Evolutionary conservation across 345 rosid species (phyloP), one percentile per base, ranked within the genome.

Genomic region (Citrus australasica): DNA sequence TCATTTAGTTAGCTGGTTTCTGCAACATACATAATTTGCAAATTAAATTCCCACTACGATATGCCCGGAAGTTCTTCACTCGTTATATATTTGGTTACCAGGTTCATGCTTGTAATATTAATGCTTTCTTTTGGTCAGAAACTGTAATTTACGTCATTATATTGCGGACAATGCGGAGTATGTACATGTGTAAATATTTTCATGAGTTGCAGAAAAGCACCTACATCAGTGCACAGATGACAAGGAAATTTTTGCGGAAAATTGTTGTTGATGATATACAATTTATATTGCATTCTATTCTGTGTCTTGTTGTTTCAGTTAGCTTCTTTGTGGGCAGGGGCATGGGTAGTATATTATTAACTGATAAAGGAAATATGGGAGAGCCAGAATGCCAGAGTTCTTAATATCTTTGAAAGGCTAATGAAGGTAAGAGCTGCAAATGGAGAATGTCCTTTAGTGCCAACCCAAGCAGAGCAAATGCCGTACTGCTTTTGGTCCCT

Each of bases 131-230:
- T 42, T 32, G n/a, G 42, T 21, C n/a, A 48, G 51, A 65, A 58
- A 67, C 40, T 68, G 79, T 78, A 75, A 53, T 48, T 32, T 64
- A 40, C 21, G 17, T 60, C 7, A 24, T 73, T 77, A 11, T 22
- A 78, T 38, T 51, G 9, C 1, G 48, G 62, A 61, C 32, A 30
- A 30, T 30, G 32, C 32, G 33, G 4, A 32, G 14, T 25, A n/a
- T 55, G 40, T 74, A 37, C 9, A 62, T 30, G n/a, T 62, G 77
- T 60, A 67, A 9, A 53, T 33, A 24, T 22, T 37, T 73, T 35
- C 32, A 6, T 11, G 35, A 37, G 63, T 60, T 14, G 38, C 14
- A 53, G 27, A 51, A 32, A 30, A 42, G 56, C 32, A 14, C 56
- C 28, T 63, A 63, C 2, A 13, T 63, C 64, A 63, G 21, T 17